Evolutionary conservation across 1,139 yeast species (phyloP), one percentile per base, ranked within the genome.

Genomic region (Taiozyma sp.): DNA sequence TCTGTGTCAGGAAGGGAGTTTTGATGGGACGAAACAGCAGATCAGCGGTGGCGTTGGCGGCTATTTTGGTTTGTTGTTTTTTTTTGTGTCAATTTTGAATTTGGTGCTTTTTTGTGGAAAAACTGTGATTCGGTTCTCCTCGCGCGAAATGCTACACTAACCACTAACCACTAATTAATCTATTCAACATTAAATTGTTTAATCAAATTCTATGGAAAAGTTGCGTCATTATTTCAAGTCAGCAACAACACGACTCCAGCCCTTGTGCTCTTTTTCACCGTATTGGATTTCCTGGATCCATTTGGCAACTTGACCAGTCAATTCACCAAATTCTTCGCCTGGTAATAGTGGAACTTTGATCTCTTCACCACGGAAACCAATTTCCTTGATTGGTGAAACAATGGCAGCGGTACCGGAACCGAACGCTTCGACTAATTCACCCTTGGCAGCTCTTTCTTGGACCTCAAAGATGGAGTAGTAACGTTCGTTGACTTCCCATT

Each of bases 321-420:
- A 74, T 56, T 80, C 83, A 62, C 99, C 99, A 44, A 76, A 73
- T 65, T 89, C 83, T 66, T 84, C 80, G 55, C 96, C 97, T 51
- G 80, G 83, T 57, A 82, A 79, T 57, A 88, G 71, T 52, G 97
- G 97, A 47, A 92, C 92, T 8, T 71, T 59, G 60, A 92, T 90
- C 53, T 78, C 78, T 63, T 83, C 71, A 50, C 86, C 93, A 55
- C 79, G 76, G 81, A 83, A 93, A 54, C 92, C 93, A 65, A 93
- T 88, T 62, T 80, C 87, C 70, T 87, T 82, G 65, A 93, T 90
- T 60, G 98, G 98, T 41, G 96, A 84, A 46, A 93, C 98, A 67
- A 92, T 83, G 43, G 98, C 98, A 51, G 99, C 98, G 51, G 99
- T 93, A 64, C 99, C 98, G 22, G 97, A 78, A 61, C 99, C 99